Conservation (phyloP, 306 rosid species). For the Sophora flavescens region DNA sequence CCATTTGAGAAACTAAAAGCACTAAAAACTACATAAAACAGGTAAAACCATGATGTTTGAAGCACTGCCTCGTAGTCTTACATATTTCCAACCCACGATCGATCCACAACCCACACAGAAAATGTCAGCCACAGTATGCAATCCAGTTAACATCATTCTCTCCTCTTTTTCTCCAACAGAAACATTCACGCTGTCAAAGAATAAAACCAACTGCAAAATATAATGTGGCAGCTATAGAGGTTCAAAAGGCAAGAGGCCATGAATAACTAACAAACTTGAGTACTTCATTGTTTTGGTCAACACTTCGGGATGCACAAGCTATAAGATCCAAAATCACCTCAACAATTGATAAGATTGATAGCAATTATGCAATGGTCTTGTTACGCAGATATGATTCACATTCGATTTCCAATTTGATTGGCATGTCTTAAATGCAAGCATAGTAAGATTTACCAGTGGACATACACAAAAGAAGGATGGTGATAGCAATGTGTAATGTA, state of each 20-base stretch:
- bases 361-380: constrained; percentile 20
- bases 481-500: background rate
- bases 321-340: constrained; percentile 30
- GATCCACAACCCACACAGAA: constrained; percentile 96
- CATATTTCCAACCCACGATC: constrained; percentile 92
- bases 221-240: constrained; percentile 11
- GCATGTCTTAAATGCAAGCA: constrained; percentile 26
- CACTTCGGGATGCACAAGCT: constrained; percentile 17
- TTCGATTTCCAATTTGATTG: constrained; percentile 25
- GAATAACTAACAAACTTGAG: constrained; percentile 7
- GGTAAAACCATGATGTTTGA: constrained; percentile 38
- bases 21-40: constrained; percentile 17
- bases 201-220: constrained; percentile 41
- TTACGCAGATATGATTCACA: constrained; percentile 17
- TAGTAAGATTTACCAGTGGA: constrained; percentile 18
- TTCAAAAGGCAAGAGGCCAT: constrained; percentile 20
- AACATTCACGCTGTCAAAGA: constrained; percentile 74
- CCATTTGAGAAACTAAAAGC: constrained; percentile 50
- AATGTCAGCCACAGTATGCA: constrained; percentile 91
- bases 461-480: constrained; percentile 5
- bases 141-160: constrained; percentile 78
- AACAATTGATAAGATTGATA: background rate
- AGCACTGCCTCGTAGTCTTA: constrained; percentile 62
- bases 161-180: constrained; percentile 77
- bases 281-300: background rate